phyloP scores from a whole-genome alignment of 2,329 filamentous ascomycete species.

The Penicillium brasilianum region DNA sequence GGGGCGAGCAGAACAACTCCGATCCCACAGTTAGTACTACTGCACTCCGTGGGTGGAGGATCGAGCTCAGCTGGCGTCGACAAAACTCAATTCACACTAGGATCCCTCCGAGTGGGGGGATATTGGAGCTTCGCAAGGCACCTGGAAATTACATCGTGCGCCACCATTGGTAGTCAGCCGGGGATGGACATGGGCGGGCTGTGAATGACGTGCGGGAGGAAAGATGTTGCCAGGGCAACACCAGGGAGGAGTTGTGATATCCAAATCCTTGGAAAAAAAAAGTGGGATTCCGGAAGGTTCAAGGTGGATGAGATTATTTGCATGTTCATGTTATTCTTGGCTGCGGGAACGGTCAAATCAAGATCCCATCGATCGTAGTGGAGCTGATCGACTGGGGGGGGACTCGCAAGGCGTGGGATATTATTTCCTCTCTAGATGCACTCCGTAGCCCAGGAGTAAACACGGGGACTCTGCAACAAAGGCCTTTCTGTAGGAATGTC shows the following conservation, averaged over 20 bases:
- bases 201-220: slow-evolving; percentile 30
- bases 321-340: not conserved
- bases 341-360: slow-evolving; percentile 21
- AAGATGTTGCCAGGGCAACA: slow-evolving; percentile 30
- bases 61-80: slow-evolving; percentile 27
- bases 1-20: slow-evolving; percentile 12
- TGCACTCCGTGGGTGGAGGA: slow-evolving; percentile 19
- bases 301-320: not conserved
- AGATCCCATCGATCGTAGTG: slow-evolving; percentile 19
- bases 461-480: not conserved
- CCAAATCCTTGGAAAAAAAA: too few species aligned
- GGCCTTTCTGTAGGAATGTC: too few species aligned
- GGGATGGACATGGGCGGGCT: not conserved
- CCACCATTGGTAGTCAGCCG: slow-evolving; percentile 8
- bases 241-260: too few species aligned
- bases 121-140: not conserved
- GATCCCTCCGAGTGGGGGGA: not conserved
- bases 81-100: slow-evolving; percentile 11
- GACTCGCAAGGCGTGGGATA: too few species aligned
- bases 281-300: too few species aligned
- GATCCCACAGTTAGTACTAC: not conserved
- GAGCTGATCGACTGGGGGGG: slow-evolving; percentile 9
- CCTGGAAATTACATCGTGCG: not conserved
- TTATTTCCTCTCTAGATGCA: too few species aligned
- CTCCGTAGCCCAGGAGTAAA: not conserved